phyloP scores from a whole-genome alignment of 2,329 filamentous ascomycete species.

The Arthrinium puccinioides region DNA sequence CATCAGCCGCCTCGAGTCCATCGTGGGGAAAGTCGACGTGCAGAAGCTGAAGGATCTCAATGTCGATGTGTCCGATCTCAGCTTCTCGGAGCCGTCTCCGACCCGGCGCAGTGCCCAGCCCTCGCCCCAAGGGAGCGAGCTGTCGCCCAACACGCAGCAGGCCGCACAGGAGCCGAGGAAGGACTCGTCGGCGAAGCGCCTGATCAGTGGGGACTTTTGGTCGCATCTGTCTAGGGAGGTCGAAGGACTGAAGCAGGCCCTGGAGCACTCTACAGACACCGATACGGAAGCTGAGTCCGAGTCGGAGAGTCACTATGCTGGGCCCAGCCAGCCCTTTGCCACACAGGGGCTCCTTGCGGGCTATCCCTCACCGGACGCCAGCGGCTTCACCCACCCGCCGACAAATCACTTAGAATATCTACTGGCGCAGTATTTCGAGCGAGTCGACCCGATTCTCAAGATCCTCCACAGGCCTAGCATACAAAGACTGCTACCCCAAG shows the following conservation, averaged over 20 bases:
- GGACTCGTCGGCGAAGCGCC: conserved; percentile 22
- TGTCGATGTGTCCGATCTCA: conserved; percentile 3
- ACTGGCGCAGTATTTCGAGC: conserved; percentile 27
- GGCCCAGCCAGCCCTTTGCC: conserved; percentile 14
- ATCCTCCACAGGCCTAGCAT: conserved; percentile 36
- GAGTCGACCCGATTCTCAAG: conserved; percentile 36
- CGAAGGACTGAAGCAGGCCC: conserved; percentile 34
- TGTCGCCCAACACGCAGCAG: background rate
- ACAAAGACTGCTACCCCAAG: conserved; percentile 8
- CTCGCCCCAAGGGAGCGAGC: background rate
- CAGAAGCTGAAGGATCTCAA: conserved; percentile 10
- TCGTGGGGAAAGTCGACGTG: conserved; percentile 35
- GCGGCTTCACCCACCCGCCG: conserved; percentile 24
- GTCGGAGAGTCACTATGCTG: no score
- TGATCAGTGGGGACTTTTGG: conserved; percentile 37
- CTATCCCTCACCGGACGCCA: conserved; percentile 10
- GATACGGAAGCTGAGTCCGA: conserved; percentile 26
- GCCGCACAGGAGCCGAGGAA: background rate
- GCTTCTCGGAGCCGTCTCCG: background rate
- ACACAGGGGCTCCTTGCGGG: conserved; percentile 7
- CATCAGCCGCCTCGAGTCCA: conserved; percentile 35
- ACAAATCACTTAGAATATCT: conserved; percentile 29
- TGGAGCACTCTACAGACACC: conserved; percentile 34
- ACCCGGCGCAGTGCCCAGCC: background rate
- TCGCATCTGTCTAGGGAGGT: conserved; percentile 34